Base-by-base conservation (phyloP, 2,329 filamentous ascomycete species). In the Verticillium longisporum region DNA sequence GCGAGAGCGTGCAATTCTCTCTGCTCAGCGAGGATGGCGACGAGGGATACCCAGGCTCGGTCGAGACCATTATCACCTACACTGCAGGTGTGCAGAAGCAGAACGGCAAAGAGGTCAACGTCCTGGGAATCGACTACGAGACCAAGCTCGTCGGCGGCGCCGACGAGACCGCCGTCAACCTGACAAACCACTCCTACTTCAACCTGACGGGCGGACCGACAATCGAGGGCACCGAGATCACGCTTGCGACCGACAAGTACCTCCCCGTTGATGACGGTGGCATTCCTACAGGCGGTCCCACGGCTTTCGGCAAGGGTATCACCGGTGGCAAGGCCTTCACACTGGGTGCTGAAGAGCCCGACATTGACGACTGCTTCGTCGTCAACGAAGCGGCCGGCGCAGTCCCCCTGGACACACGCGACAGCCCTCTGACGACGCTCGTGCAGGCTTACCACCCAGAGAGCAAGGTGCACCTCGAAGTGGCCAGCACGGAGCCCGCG, bases 131-230 rank as follows among this genome's bases (percentile, higher is more conserved):
- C 57, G 95, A 98, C 74, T 98, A 96, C 72, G 90, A 97, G 79
- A 92, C 90, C 21, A 86, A 91, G 74, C 81, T 98, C 56, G 82
- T 92, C 3, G 88, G 84, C 3, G 88, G 89, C 57, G 88, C 88
- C 13, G 87, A 93, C n/a, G 94, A 97, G 81, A 98, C 94, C 0
- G 88, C 88, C 53, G 85, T 98, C 73, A 96, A 93, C 76, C 84
- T 98, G 77, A 98, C 95, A 57, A 99, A 98, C 78, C 94, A 99
- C 79, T 96, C 91, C 45, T 89, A 89, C 78, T 89, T 89, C 75
- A 88, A 89, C 75, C 80, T 88, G 37, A 77, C 79, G 3, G 81
- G 80, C 67, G 75, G 74, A 38, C 72, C 78, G 15, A 79, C 81
- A n/a, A 82, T 84, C 62, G 81, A 81, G 59, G 83, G 80, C 65